Percentiles rank a stretch among this genome's conserved stretches.
phyloP scores from a whole-genome alignment of 495 filamentous ascomycete genomes.

The Cercophora scortea region DNA sequence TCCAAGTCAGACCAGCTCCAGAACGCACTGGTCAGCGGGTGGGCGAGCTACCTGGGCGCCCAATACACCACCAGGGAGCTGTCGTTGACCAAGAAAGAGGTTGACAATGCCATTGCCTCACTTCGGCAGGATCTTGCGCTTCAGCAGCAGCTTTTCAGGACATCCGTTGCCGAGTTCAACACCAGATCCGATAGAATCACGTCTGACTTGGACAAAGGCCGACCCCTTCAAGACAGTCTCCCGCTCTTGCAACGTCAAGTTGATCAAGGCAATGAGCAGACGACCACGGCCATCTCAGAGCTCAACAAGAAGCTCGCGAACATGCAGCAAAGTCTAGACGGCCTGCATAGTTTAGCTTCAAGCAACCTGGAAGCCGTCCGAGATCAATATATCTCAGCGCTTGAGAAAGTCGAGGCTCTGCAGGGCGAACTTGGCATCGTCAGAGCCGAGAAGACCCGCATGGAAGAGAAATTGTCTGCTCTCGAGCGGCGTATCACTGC shows the following conservation, averaged over 20 bases:
- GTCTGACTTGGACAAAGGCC: conserved; percentile 1
- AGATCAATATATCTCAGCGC: conserved; percentile 5
- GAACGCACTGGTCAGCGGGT: conserved; percentile 12
- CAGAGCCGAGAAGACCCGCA: conserved; percentile 5
- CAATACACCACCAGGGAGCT: conserved; percentile 18
- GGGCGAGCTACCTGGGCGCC: conserved; percentile 18
- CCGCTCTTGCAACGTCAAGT: conserved; percentile 8
- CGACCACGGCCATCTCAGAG: background rate
- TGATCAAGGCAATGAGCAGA: conserved; percentile 1
- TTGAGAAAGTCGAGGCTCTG: conserved; percentile 9
- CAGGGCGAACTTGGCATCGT: conserved; percentile 11
- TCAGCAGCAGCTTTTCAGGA: conserved; percentile 7
- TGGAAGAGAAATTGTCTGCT: conserved; percentile 6
- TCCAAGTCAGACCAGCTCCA: conserved; percentile 8
- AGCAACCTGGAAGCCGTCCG: conserved; percentile 6
- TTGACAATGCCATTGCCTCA: conserved; percentile 6
- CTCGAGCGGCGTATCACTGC: conserved; percentile 4
- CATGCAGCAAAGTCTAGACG: conserved; percentile 6
- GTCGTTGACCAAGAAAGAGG: conserved; percentile 10
- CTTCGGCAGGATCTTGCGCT: conserved; percentile 6
- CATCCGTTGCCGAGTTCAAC: conserved; percentile 9
- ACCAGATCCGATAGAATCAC: conserved; percentile 7
- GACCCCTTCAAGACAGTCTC: conserved; percentile 3
- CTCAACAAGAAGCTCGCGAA: conserved; percentile 4
- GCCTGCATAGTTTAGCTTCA: background rate